These are phyloP conservation scores for Suillus brevipes DNA, from an alignment of 768 basidiomycete species.

Conservation along the genomic window DNA sequence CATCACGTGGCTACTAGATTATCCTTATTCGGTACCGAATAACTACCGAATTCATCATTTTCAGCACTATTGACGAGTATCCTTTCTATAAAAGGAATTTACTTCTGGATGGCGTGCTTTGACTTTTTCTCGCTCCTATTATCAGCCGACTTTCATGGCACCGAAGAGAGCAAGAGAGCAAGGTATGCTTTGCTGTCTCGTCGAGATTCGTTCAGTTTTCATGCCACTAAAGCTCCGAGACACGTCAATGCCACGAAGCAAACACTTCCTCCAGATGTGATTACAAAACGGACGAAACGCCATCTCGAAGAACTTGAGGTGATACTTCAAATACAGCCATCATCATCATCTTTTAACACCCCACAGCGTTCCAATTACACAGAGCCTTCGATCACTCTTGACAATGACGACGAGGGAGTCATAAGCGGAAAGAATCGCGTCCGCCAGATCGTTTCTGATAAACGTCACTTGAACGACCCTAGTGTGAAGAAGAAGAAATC, in stretches of 20 bases:
- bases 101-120: constrained; percentile 6
- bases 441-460: constrained; percentile 3
- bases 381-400: constrained; percentile 48
- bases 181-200: constrained; percentile 31
- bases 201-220: background rate
- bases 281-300: constrained; percentile 72
- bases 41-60: background rate
- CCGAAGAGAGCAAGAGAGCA: constrained; percentile 50
- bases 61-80: background rate
- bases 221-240: constrained; percentile 42
- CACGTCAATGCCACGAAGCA: constrained; percentile 43
- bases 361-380: constrained; percentile 78
- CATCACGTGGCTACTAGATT: constrained; percentile 1
- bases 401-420: constrained; percentile 50
- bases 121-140: background rate
- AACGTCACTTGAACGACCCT: constrained; percentile 27
- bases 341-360: constrained; percentile 8
- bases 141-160: constrained; percentile 35
- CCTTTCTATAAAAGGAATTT: background rate
- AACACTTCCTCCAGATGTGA: constrained; percentile 58
- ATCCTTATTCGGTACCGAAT: constrained; percentile 1
- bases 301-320: constrained; percentile 89
- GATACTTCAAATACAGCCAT: constrained; percentile 2
- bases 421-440: constrained; percentile 42
- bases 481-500: constrained; percentile 68